Evolutionary conservation across 2,329 filamentous ascomycete species (phyloP).

Genomic region (Domatiomyces catenatus): DNA sequence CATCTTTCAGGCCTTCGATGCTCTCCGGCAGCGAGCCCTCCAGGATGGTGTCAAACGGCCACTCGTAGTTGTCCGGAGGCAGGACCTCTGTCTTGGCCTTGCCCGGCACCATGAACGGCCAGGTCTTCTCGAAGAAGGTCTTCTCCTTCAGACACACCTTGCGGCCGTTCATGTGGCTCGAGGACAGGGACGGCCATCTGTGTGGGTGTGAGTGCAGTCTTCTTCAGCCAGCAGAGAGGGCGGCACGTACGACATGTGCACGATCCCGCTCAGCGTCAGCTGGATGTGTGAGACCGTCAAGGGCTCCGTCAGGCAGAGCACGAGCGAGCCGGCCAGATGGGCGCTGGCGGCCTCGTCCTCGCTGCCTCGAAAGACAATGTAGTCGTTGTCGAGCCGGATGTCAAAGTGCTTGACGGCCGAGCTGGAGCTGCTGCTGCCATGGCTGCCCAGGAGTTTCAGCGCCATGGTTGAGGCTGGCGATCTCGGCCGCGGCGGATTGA

Average conservation of each 20-base stretch:
- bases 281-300: slow-evolving; percentile 60
- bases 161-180: slow-evolving; percentile 19
- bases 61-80: slow-evolving; percentile 65
- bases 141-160: slow-evolving; percentile 22
- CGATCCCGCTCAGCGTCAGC: slow-evolving; percentile 54
- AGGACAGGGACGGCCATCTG: slow-evolving; percentile 16
- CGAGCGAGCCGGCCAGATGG: slow-evolving; percentile 55
- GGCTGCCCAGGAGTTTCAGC: slow-evolving; percentile 30
- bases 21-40: slow-evolving; percentile 61
- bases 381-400: slow-evolving; percentile 56
- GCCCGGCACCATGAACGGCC: slow-evolving; percentile 47
- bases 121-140: slow-evolving; percentile 52
- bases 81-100: slow-evolving; percentile 41
- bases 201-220: background rate
- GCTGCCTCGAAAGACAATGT: slow-evolving; percentile 61
- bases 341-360: slow-evolving; percentile 64
- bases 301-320: slow-evolving; percentile 55
- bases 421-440: slow-evolving; percentile 20
- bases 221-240: background rate
- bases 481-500: slow-evolving; percentile 3
- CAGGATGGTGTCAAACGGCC: slow-evolving; percentile 62
- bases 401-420: slow-evolving; percentile 36
- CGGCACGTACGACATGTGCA: slow-evolving; percentile 48
- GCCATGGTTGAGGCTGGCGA: slow-evolving; percentile 23
- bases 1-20: slow-evolving; percentile 74